A percentile compares a stretch with the other conserved stretches of the same genome.
phyloP scores from a whole-genome alignment of 148 eudicot species.

The Agrostemma githago region DNA sequence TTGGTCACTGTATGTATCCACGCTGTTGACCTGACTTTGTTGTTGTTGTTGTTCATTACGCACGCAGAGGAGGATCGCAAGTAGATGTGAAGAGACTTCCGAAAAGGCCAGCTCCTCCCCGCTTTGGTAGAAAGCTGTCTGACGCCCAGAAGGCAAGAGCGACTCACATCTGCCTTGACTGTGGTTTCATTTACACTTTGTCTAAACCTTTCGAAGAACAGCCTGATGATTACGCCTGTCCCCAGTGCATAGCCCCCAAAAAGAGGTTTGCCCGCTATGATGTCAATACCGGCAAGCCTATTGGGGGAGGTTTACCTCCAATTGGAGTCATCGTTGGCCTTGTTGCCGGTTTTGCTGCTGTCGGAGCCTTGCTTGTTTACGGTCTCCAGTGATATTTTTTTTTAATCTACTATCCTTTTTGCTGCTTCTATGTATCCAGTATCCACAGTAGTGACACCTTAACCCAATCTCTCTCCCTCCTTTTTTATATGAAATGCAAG shows the following conservation, averaged over 20 bases:
- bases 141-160: conserved; percentile 92
- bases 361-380: conserved; percentile 80
- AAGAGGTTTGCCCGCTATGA: conserved; percentile 89
- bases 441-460: neutral
- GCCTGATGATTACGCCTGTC: conserved; percentile 82
- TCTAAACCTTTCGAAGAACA: conserved; percentile 82
- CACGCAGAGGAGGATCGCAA: conserved; percentile 67
- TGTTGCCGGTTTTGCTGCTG: conserved; percentile 67
- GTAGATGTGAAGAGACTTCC: conserved; percentile 88
- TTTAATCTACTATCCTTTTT: neutral
- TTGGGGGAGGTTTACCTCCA: conserved; percentile 86
- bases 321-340: conserved; percentile 87
- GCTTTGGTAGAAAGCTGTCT: conserved; percentile 78
- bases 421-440: neutral
- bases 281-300: conserved; percentile 73
- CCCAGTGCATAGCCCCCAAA: conserved; percentile 93
- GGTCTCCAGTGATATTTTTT: conserved; percentile 64
- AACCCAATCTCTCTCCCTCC: neutral
- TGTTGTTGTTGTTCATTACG: neutral
- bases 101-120: conserved; percentile 95
- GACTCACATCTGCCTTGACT: conserved; percentile 91
- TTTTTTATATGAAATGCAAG: no score
- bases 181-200: conserved; percentile 83
- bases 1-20: neutral
- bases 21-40: neutral